phyloP scores from a whole-genome alignment of 164 flowering plant genomes.

The Santalum album region DNA sequence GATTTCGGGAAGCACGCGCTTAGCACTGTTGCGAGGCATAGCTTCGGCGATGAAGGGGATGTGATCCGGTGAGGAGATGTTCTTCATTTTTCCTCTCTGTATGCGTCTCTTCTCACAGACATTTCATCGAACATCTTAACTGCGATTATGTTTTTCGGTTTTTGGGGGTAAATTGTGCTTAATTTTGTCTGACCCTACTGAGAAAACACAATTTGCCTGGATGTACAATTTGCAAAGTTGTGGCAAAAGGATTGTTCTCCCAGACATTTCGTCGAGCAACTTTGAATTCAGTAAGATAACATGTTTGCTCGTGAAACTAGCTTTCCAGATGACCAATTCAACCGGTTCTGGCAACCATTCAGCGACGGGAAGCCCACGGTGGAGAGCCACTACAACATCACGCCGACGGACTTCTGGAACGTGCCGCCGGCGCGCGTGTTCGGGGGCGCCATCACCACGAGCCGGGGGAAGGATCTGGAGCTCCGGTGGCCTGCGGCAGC shows the following conservation, averaged over 20 bases:
- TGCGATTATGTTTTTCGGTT: no score
- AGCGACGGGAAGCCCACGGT: constrained; percentile 42
- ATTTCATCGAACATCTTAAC: background rate
- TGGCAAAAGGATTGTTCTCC: no score
- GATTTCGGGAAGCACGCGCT: constrained; percentile 49
- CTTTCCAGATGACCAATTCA: constrained; percentile 81
- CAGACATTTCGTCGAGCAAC: background rate
- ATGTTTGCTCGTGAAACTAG: constrained; percentile 31
- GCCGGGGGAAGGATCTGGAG: constrained; percentile 52
- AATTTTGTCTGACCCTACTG: no score
- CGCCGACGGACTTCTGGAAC: constrained; percentile 70
- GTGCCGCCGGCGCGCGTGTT: constrained; percentile 62
- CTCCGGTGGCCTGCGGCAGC: constrained; percentile 59
- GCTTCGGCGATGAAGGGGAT: constrained; percentile 45
- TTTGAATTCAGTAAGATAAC: background rate
- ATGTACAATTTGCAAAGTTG: no score
- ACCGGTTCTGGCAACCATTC: constrained; percentile 80
- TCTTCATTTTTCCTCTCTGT: background rate
- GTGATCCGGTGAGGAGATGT: constrained; percentile 47
- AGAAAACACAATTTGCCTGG: no score
- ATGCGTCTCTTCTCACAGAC: background rate
- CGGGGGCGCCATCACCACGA: constrained; percentile 40
- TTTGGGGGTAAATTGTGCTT: no score
- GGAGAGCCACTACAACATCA: constrained; percentile 30
- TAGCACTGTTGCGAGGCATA: constrained; percentile 45